Conservation (phyloP, 345 rosid genomes). For the Lepidium didymum region DNA sequence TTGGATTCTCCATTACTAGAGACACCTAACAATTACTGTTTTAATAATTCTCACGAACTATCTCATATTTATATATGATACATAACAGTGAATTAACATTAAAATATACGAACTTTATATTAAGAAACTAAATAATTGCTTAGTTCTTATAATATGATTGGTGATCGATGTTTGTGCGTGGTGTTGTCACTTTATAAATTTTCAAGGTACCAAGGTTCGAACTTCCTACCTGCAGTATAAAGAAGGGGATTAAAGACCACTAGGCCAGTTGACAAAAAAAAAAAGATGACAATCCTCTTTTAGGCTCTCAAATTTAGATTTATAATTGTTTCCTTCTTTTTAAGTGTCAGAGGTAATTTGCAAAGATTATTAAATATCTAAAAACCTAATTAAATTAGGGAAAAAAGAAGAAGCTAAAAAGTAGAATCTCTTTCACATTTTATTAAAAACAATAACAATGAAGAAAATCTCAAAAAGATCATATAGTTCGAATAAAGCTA, state of each 20-base stretch:
- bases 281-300: slow-evolving; percentile 27
- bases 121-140: not conserved
- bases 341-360: slow-evolving; percentile 21
- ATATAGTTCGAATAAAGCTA: slow-evolving; percentile 14
- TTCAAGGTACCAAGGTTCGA: too few relatives aligned
- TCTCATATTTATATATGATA: not conserved
- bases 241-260: too few relatives aligned
- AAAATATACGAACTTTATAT: not conserved
- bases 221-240: too few relatives aligned
- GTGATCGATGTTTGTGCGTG: slow-evolving; percentile 24
- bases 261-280: too few relatives aligned
- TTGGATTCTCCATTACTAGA: slow-evolving; percentile 28
- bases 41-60: not conserved
- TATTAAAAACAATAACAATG: not conserved
- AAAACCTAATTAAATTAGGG: slow-evolving; percentile 13
- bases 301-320: slow-evolving; percentile 24
- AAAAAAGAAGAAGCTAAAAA: slow-evolving; percentile 15
- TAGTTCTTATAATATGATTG: not conserved
- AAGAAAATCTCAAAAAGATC: slow-evolving; percentile 1
- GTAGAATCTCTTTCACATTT: slow-evolving; percentile 9
- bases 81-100: not conserved
- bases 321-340: slow-evolving; percentile 16
- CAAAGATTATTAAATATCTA: not conserved
- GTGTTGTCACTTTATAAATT: too few relatives aligned
- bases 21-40: slow-evolving; percentile 22